A percentile compares a stretch with the other conserved stretches of the same genome.
Evolutionary conservation across 768 basidiomycete genomes (phyloP).

Genomic region (Neoboletus brunneissimus): DNA sequence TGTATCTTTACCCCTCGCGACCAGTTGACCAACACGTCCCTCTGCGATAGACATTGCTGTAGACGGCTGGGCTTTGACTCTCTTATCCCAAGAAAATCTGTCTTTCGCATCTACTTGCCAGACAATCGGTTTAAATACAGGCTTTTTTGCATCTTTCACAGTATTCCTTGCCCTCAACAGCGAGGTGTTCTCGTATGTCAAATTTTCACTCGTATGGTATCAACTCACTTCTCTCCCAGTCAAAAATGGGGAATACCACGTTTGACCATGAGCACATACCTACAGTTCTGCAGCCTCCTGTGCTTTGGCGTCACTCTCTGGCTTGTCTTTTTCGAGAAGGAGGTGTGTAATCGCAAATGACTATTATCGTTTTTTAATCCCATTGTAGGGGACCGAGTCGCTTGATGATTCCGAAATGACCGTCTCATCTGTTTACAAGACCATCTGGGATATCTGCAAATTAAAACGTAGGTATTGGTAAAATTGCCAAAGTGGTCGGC

Average conservation of each 20-base stretch:
- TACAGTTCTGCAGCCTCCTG: slow-evolving; percentile 80
- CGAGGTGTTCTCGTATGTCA: slow-evolving; percentile 77
- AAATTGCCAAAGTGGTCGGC: not conserved
- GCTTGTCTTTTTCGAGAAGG: slow-evolving; percentile 84
- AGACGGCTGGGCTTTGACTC: slow-evolving; percentile 86
- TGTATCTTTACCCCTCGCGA: slow-evolving; percentile 13
- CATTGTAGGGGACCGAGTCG: slow-evolving; percentile 66
- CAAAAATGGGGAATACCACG: slow-evolving; percentile 75
- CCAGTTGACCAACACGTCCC: slow-evolving; percentile 12
- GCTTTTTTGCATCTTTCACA: slow-evolving; percentile 94
- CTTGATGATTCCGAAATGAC: slow-evolving; percentile 83
- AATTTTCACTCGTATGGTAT: not conserved
- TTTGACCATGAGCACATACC: slow-evolving; percentile 71
- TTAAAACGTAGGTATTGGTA: slow-evolving; percentile 64
- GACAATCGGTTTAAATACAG: slow-evolving; percentile 94
- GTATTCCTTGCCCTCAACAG: slow-evolving; percentile 97
- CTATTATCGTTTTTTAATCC: not conserved
- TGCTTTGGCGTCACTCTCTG: slow-evolving; percentile 87
- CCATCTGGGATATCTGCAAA: slow-evolving; percentile 92
- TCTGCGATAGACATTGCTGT: slow-evolving; percentile 82
- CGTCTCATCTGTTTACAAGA: slow-evolving; percentile 84
- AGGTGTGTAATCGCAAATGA: slow-evolving; percentile 45
- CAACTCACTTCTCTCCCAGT: slow-evolving; percentile 35
- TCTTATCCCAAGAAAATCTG: slow-evolving; percentile 88
- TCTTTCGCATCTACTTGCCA: slow-evolving; percentile 98